These are phyloP conservation scores for Jackrogersella multiformis DNA, from an alignment of 495 filamentous ascomycete genomes.

Conservation along the genomic window DNA sequence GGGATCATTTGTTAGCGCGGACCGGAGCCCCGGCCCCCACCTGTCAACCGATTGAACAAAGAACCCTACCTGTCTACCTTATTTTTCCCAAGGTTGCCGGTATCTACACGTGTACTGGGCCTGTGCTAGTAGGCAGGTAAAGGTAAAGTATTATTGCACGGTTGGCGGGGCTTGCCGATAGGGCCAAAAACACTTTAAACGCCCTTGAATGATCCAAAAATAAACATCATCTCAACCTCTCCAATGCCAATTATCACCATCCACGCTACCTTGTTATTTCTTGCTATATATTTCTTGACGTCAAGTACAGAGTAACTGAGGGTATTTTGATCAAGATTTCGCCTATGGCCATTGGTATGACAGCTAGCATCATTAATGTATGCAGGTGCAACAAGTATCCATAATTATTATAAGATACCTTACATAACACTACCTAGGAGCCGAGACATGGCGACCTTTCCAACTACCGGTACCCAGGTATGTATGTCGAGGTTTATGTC, in stretches of 20 bases:
- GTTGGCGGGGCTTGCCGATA: constrained; percentile 4
- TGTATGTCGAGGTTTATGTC: not conserved
- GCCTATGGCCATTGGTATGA: too few species aligned
- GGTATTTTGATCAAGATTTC: too few species aligned
- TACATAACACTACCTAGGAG: too few species aligned
- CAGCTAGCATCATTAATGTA: not conserved
- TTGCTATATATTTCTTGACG: too few species aligned
- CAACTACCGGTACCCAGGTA: too few species aligned
- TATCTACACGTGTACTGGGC: too few species aligned
- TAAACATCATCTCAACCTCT: constrained; percentile 2
- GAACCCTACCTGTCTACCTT: too few species aligned
- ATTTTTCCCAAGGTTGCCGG: too few species aligned
- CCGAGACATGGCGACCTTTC: too few species aligned
- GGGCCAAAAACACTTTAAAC: not conserved
- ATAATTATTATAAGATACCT: too few species aligned
- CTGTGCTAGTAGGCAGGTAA: too few species aligned
- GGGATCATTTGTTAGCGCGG: constrained; percentile 17
- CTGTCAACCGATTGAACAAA: not conserved
- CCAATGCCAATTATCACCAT: not conserved
- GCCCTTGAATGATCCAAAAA: not conserved
- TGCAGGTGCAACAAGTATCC: not conserved
- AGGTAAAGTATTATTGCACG: not conserved
- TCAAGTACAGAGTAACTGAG: too few species aligned
- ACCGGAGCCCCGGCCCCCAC: constrained; percentile 7
- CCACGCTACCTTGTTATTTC: not conserved